Percentiles rank a stretch among this genome's conserved stretches.
phyloP scores from a whole-genome alignment of 208 protist species.

The Endotrypanum monterogeii region DNA sequence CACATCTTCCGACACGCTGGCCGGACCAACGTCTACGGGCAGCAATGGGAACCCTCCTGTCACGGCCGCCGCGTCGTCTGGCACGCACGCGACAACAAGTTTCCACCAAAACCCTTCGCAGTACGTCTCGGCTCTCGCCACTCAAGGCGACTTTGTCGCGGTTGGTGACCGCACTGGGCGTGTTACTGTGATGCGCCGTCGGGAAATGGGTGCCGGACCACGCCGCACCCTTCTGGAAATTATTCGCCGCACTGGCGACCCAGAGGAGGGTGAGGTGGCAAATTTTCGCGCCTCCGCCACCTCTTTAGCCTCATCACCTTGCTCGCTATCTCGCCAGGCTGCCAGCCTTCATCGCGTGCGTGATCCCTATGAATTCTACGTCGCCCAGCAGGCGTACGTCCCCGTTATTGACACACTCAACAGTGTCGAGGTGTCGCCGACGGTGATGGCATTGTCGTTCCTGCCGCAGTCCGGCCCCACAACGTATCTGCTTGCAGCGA shows the following conservation, averaged over 20 bases:
- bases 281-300: not conserved
- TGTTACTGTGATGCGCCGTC: conserved; percentile 70
- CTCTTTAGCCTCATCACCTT: not conserved
- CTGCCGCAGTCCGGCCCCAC: conserved; percentile 62
- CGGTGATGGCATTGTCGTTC: conserved; percentile 75
- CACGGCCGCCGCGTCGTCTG: conserved; percentile 12
- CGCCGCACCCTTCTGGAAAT: conserved; percentile 28
- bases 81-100: conserved; percentile 20
- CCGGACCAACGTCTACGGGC: not conserved
- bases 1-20: not conserved
- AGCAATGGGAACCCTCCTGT: not conserved
- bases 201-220: conserved; percentile 30
- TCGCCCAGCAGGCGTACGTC: conserved; percentile 72
- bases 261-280: conserved; percentile 4
- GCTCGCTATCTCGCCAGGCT: conserved; percentile 5
- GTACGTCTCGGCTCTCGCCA: conserved; percentile 72
- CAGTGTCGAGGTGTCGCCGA: conserved; percentile 80
- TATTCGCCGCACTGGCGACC: conserved; percentile 23
- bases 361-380: conserved; percentile 67
- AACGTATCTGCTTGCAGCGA: conserved; percentile 76
- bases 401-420: conserved; percentile 88
- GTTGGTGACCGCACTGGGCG: conserved; percentile 77
- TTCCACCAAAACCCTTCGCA: conserved; percentile 54
- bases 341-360: conserved; percentile 22
- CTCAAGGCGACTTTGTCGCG: conserved; percentile 71